These are phyloP conservation scores for Chlorokybus atmophyticus DNA, from an alignment of 139 green algal genomes.

Conservation along the genomic window DNA sequence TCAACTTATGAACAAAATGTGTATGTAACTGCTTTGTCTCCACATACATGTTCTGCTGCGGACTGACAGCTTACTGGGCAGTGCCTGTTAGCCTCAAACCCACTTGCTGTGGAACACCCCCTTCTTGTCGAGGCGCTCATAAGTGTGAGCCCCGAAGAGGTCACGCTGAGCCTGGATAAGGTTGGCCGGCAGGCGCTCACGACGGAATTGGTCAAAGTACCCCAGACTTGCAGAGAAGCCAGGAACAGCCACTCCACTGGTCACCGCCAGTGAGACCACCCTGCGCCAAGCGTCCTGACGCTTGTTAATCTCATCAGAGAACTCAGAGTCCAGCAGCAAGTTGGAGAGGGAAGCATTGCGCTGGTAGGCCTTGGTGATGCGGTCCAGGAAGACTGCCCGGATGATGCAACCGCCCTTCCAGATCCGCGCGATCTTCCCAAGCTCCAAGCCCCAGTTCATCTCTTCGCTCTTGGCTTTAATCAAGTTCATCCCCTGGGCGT, in stretches of 20 bases:
- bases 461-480: constrained; percentile 87
- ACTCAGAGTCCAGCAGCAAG: constrained; percentile 77
- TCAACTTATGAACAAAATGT: no score
- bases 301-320: constrained; percentile 62
- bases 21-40: no score
- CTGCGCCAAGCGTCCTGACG: constrained; percentile 69
- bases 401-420: constrained; percentile 99
- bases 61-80: no score
- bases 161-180: constrained; percentile 92
- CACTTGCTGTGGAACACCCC: constrained; percentile 41
- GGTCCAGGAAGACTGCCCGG: constrained; percentile 85
- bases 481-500: constrained; percentile 97
- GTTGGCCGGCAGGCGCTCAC: constrained; percentile 85
- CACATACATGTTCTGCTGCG: no score
- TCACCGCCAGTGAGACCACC: constrained; percentile 53
- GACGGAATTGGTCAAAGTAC: constrained; percentile 96
- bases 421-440: constrained; percentile 80
- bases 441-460: constrained; percentile 75
- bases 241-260: constrained; percentile 51
- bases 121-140: constrained; percentile 44
- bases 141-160: constrained; percentile 98
- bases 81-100: no score
- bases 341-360: constrained; percentile 62
- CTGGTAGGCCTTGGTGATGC: constrained; percentile 81
- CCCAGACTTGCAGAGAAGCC: constrained; percentile 71